These are phyloP conservation scores for Vitis cinerea DNA, from an alignment of 164 flowering plant species.

Conservation along the genomic window DNA sequence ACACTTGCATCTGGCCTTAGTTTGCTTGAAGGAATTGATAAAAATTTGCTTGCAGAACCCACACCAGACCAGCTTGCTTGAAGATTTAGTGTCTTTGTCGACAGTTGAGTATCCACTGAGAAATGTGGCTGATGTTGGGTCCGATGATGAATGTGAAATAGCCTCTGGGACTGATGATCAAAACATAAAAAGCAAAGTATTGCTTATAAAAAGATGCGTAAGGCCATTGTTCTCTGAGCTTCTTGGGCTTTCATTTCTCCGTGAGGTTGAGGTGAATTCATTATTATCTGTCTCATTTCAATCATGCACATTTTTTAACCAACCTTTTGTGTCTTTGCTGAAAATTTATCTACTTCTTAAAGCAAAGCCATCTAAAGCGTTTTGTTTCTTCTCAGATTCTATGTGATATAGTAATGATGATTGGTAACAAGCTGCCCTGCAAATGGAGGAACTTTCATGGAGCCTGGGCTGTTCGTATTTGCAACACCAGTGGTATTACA, in stretches of 20 bases:
- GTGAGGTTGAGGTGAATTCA: constrained; percentile 60
- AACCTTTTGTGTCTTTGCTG: not conserved
- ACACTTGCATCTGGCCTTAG: constrained; percentile 42
- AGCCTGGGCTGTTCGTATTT: constrained; percentile 49
- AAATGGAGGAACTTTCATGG: constrained; percentile 48
- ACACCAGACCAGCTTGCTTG: constrained; percentile 36
- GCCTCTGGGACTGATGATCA: constrained; percentile 36
- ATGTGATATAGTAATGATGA: constrained; percentile 52
- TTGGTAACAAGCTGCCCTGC: constrained; percentile 47
- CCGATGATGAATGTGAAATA: constrained; percentile 29
- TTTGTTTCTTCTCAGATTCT: constrained; percentile 42
- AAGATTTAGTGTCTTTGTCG: constrained; percentile 45
- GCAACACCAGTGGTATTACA: constrained; percentile 38
- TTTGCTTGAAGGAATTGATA: constrained; percentile 67
- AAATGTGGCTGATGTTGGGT: constrained; percentile 10
- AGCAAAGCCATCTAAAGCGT: constrained; percentile 3
- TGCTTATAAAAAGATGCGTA: constrained; percentile 45
- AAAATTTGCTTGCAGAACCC: constrained; percentile 25
- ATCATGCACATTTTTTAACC: not conserved
- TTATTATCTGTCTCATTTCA: not conserved
- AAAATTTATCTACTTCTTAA: not conserved
- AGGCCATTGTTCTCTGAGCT: constrained; percentile 65
- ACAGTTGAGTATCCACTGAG: constrained; percentile 17
- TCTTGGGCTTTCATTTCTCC: constrained; percentile 40
- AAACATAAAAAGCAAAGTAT: constrained; percentile 27